Base-by-base conservation (phyloP, 2,329 filamentous ascomycete species). In the Xylaria sp. region DNA sequence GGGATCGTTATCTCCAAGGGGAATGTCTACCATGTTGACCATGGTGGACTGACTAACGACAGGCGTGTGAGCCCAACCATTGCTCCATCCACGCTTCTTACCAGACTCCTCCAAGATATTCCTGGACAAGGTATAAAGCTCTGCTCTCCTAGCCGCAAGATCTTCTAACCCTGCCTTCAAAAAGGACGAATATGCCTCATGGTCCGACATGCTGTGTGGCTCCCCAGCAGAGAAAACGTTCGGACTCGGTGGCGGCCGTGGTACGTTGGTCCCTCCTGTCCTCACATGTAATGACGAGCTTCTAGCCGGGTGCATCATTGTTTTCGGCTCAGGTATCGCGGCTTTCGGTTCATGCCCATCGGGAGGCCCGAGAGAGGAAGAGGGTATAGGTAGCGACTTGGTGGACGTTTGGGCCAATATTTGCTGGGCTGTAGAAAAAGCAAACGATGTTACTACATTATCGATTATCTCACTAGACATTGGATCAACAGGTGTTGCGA, bases 71-170 rank as follows among this genome's bases (percentile, higher is more conserved):
- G 81, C 80, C 92, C 91, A 96, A 0, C 90, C 91, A 65, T 91
- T 86, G 53, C 81, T 85, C 93, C 93, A 97, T 3, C 86, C 87
- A 21, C 86, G 81, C 60, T 86, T 85, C 70, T 85, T 87, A 2
- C 91, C 93, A 47, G 92, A 78, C 49, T 88, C 84, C 69, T 94
- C 89, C 0, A 98, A 80, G 4, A 95, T 85, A 64, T 91, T 92
- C 57, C 94, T 84, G 8, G 92, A 93, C 40, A 97, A 79, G 58
- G 91, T 80, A 63, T 92, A 90, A 2, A 98, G 82, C 71, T 97
- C 92, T 5, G 92, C 94, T 70, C 94, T 85, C 62, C 88, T 87
- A 44, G 91, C 91, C 35, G 93, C 91, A 23, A 98, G 80, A 56
- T 96, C 90, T 72, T 96, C 90, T 0, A 93, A 79, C 0, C 94